These are phyloP conservation scores for Claviceps monticola DNA, from an alignment of 2,329 filamentous ascomycete genomes.

Conservation along the genomic window DNA sequence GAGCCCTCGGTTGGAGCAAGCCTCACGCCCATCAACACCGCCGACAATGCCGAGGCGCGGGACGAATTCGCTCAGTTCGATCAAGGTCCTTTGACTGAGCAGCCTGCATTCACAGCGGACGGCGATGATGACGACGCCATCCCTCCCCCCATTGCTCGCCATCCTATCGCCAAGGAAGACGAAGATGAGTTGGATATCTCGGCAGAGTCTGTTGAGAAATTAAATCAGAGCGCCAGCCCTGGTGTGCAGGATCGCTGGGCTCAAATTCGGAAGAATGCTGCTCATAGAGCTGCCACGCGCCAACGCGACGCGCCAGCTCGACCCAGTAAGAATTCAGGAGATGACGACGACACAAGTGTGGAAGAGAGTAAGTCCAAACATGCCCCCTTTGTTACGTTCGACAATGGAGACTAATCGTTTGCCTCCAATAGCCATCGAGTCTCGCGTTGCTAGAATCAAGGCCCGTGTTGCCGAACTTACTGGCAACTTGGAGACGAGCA, in stretches of 20 bases:
- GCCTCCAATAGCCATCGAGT: slow-evolving; percentile 65
- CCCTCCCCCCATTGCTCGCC: slow-evolving; percentile 38
- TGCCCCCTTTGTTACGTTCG: neutral
- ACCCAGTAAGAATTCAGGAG: slow-evolving; percentile 43
- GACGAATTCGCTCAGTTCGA: slow-evolving; percentile 58
- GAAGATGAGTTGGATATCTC: slow-evolving; percentile 8
- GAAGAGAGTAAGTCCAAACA: slow-evolving; percentile 66
- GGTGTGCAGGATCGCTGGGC: slow-evolving; percentile 70
- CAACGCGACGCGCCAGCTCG: slow-evolving; percentile 51
- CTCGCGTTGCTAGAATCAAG: slow-evolving; percentile 92
- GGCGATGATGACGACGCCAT: slow-evolving; percentile 35
- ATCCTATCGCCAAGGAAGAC: slow-evolving; percentile 8
- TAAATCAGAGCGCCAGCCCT: slow-evolving; percentile 19
- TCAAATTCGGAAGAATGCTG: slow-evolving; percentile 88
- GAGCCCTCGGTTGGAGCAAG: slow-evolving; percentile 19
- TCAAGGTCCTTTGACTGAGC: slow-evolving; percentile 75
- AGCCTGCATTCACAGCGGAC: slow-evolving; percentile 68
- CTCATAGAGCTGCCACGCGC: slow-evolving; percentile 56
- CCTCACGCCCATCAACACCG: slow-evolving; percentile 44
- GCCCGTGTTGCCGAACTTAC: slow-evolving; percentile 91
- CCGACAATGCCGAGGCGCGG: slow-evolving; percentile 43
- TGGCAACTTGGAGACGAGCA: slow-evolving; percentile 56
- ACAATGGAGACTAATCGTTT: slow-evolving; percentile 11
- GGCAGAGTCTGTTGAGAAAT: slow-evolving; percentile 18
- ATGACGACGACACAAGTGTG: slow-evolving; percentile 80